phyloP scores from a whole-genome alignment of 1,284 basidiomycete genomes.

The Papiliotrema laurentii region DNA sequence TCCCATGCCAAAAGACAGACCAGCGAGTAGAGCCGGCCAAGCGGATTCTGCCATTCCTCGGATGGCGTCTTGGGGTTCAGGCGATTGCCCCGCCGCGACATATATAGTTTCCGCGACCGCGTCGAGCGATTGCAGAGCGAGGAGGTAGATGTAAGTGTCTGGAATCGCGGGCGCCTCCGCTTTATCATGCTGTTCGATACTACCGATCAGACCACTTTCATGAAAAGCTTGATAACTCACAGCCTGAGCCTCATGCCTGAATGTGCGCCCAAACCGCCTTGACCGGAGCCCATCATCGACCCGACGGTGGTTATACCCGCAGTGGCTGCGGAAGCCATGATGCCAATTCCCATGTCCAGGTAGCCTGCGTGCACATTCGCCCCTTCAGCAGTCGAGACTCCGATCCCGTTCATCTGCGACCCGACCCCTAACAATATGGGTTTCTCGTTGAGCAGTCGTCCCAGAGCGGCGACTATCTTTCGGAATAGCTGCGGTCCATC shows the following conservation, averaged over 20 bases:
- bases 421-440: conserved; percentile 74
- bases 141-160: conserved; percentile 85
- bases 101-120: conserved; percentile 86
- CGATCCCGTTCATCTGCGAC: conserved; percentile 72
- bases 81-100: conserved; percentile 51
- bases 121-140: conserved; percentile 82
- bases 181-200: conserved; percentile 95
- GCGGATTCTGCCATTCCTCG: conserved; percentile 75
- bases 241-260: conserved; percentile 82
- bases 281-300: conserved; percentile 62
- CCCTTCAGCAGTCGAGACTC: conserved; percentile 49
- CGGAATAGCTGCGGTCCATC: conserved; percentile 66
- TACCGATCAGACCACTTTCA: conserved; percentile 38
- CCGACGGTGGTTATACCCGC: conserved; percentile 70
- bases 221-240: conserved; percentile 48
- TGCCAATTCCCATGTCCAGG: conserved; percentile 69
- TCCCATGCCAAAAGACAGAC: conserved; percentile 79
- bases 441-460: conserved; percentile 79
- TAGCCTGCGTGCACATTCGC: conserved; percentile 34
- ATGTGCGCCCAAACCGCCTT: conserved; percentile 62
- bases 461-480: conserved; percentile 73
- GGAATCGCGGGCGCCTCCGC: conserved; percentile 88
- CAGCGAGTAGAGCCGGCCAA: conserved; percentile 86
- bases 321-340: conserved; percentile 75
- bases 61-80: conserved; percentile 63